Evolutionary conservation across 345 rosid genomes (phyloP).

Genomic region (Nephelium lappaceum): DNA sequence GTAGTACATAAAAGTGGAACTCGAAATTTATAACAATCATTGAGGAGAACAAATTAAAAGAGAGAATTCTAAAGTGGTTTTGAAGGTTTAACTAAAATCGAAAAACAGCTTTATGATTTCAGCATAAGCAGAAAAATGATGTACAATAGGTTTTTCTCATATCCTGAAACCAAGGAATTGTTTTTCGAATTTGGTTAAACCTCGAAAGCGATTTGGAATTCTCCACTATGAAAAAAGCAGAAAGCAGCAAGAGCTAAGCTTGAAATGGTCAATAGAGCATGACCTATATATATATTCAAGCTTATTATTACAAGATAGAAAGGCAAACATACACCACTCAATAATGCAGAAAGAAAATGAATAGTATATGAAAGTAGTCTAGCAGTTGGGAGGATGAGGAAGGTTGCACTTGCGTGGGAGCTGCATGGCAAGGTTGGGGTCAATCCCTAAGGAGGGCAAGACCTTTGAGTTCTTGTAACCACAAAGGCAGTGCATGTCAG

Average conservation of each 20-base stretch:
- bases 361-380: neutral
- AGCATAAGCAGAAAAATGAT: neutral
- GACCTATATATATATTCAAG: neutral
- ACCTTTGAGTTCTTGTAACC: conserved; percentile 47
- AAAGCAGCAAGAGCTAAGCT: too few species aligned
- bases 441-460: conserved; percentile 55
- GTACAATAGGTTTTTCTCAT: too few species aligned
- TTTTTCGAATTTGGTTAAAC: too few species aligned
- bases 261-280: too few species aligned
- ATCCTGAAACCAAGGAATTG: too few species aligned
- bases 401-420: conserved; percentile 56
- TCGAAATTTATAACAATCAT: neutral
- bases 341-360: too few species aligned
- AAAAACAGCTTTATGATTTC: neutral
- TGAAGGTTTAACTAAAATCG: neutral
- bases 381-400: conserved; percentile 45
- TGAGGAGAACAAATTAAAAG: neutral
- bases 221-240: too few species aligned
- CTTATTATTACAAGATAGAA: neutral
- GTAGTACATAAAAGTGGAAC: too few species aligned
- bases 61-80: too few species aligned
- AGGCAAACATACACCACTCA: neutral
- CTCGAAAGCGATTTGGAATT: too few species aligned
- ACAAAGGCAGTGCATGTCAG: conserved; percentile 54
- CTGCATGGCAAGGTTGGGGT: conserved; percentile 61